These are phyloP conservation scores for Skeletonema menzelii DNA, from an alignment of 108 stramenopile genomes.

Conservation along the genomic window DNA sequence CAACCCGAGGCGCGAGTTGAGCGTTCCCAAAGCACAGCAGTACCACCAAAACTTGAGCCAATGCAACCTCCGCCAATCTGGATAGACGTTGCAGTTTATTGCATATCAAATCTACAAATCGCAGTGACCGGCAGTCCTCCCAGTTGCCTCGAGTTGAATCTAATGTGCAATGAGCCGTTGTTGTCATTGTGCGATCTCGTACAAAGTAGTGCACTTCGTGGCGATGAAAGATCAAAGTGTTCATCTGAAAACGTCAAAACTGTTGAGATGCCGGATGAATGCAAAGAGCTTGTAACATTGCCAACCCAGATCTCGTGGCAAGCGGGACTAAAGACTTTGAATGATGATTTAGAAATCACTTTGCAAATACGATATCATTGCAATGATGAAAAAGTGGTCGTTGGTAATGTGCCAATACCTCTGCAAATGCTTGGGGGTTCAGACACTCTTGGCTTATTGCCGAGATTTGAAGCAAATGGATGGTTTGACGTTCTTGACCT, in stretches of 20 bases:
- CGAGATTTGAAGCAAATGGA: constrained; percentile 9
- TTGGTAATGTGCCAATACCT: constrained; percentile 2
- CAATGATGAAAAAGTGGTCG: not conserved
- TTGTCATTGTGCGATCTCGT: constrained; percentile 2
- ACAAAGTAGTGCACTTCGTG: not conserved
- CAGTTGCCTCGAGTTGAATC: not conserved
- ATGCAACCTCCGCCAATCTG: constrained; percentile 26
- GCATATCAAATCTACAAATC: not conserved
- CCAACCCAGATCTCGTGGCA: constrained; percentile 8
- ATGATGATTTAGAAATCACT: not conserved
- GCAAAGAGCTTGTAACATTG: not conserved
- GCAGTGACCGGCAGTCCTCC: not conserved
- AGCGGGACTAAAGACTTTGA: constrained; percentile 10
- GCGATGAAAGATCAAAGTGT: not conserved
- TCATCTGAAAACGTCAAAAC: not conserved
- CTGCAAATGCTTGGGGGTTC: not conserved
- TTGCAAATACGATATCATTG: constrained; percentile 4
- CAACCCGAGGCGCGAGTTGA: not conserved
- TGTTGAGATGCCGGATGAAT: not conserved
- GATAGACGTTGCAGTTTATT: constrained; percentile 20
- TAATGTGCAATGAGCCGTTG: constrained; percentile 5
- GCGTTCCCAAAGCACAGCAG: not conserved
- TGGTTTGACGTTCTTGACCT: constrained; percentile 30
- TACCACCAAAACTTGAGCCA: not conserved
- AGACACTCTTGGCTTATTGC: constrained; percentile 4